Evolutionary conservation across 768 basidiomycete genomes (phyloP).

Genomic region (Polyporus arcularius): DNA sequence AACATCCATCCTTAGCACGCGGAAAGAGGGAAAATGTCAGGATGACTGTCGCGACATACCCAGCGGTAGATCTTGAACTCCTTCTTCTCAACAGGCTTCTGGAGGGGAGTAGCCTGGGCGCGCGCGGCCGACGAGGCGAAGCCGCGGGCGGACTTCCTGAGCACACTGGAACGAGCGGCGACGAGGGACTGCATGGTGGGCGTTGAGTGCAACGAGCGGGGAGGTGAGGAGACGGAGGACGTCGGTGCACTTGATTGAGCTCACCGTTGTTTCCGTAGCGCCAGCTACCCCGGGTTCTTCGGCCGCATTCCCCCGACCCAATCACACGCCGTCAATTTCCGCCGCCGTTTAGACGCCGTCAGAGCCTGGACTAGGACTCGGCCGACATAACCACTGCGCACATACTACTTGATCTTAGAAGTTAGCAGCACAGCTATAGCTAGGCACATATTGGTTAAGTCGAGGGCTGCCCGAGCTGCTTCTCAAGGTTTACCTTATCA

Average conservation of each 20-base stretch:
- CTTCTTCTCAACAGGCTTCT: conserved; percentile 78
- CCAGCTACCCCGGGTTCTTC: conserved; percentile 19
- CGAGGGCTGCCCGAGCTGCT: too few species aligned
- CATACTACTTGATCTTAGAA: too few species aligned
- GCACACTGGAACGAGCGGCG: conserved; percentile 30
- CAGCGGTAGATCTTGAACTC: conserved; percentile 99
- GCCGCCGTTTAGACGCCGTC: neutral
- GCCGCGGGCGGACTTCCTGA: conserved; percentile 23
- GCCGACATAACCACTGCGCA: too few species aligned
- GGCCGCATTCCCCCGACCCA: conserved; percentile 23
- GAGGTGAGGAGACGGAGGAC: conserved; percentile 4
- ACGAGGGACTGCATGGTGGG: conserved; percentile 52
- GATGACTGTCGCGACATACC: conserved; percentile 50
- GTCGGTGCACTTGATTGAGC: conserved; percentile 19
- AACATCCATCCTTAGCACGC: conserved; percentile 7
- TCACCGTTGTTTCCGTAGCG: conserved; percentile 7
- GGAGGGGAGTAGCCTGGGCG: conserved; percentile 47
- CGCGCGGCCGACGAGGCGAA: conserved; percentile 34
- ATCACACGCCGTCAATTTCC: conserved; percentile 20
- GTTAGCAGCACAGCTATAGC: too few species aligned
- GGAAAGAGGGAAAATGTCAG: neutral
- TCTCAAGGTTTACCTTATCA: too few species aligned
- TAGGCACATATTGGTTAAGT: too few species aligned
- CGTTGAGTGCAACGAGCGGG: conserved; percentile 2
- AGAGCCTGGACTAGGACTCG: too few species aligned